Evolutionary conservation across 306 rosid genomes (phyloP).

Genomic region (Canavalia ensiformis): DNA sequence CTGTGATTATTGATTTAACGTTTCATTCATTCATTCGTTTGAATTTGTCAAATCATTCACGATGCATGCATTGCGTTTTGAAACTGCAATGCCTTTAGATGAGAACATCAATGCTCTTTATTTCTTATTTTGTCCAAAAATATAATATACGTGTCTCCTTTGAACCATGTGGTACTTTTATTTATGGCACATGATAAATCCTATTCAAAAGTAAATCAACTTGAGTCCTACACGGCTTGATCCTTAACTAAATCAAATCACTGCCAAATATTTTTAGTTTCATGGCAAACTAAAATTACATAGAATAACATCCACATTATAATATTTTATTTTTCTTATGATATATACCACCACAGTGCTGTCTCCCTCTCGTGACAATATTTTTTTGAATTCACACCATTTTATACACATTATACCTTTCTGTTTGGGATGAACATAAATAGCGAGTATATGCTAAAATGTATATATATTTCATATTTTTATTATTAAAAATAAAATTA

Average conservation of each 20-base stretch:
- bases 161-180: constrained; percentile 48
- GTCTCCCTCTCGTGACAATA: too few relatives aligned
- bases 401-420: too few relatives aligned
- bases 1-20: background rate
- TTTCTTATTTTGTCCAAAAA: constrained; percentile 40
- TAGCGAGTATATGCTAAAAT: too few relatives aligned
- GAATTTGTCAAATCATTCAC: constrained; percentile 40
- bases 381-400: too few relatives aligned
- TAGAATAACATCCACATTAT: too few relatives aligned
- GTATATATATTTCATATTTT: too few relatives aligned
- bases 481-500: too few relatives aligned
- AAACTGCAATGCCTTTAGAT: constrained; percentile 46
- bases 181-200: constrained; percentile 46
- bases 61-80: constrained; percentile 50
- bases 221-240: constrained; percentile 59
- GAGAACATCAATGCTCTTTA: constrained; percentile 17
- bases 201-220: constrained; percentile 15
- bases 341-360: too few relatives aligned
- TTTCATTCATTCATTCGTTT: constrained; percentile 17
- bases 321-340: too few relatives aligned
- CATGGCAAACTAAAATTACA: too few relatives aligned
- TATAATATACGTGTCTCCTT: background rate
- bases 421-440: too few relatives aligned
- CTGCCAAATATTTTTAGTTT: background rate
- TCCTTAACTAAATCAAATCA: constrained; percentile 32